Conservation (phyloP, 2,329 filamentous ascomycete species). For the Hysterium pulicare region DNA sequence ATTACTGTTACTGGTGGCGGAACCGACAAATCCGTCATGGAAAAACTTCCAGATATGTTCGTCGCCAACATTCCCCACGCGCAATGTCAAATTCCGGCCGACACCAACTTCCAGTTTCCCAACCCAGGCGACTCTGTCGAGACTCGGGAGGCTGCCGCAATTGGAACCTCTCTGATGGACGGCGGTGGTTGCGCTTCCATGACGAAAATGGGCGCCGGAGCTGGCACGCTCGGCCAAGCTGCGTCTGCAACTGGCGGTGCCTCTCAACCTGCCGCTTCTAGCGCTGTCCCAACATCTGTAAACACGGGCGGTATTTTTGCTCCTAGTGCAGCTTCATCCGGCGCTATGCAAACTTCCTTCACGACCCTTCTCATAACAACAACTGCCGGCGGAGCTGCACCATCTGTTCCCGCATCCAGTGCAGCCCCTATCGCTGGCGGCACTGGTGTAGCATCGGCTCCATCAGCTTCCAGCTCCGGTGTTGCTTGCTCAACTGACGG, state of each 20-base stretch:
- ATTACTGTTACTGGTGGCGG: conserved; percentile 57
- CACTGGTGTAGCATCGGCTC: not conserved
- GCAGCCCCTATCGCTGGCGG: conserved; percentile 7
- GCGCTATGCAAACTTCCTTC: conserved; percentile 2
- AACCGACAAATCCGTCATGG: conserved; percentile 51
- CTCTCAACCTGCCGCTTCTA: conserved; percentile 7
- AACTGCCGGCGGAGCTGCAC: conserved; percentile 7
- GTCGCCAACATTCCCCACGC: conserved; percentile 61
- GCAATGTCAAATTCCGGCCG: conserved; percentile 55
- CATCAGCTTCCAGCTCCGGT: conserved; percentile 8
- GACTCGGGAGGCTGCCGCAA: conserved; percentile 22
- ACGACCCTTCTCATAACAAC: conserved; percentile 6
- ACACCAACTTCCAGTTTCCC: conserved; percentile 55
- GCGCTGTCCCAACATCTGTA: conserved; percentile 6
- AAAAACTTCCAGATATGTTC: conserved; percentile 70
- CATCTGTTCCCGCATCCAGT: conserved; percentile 10
- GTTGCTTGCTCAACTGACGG: conserved; percentile 41
- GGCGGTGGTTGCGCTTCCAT: conserved; percentile 28
- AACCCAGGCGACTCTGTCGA: conserved; percentile 40
- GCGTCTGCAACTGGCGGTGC: conserved; percentile 5
- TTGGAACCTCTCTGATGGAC: conserved; percentile 27
- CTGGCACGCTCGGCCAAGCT: conserved; percentile 26
- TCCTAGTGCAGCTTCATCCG: conserved; percentile 29
- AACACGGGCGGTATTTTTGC: conserved; percentile 23
- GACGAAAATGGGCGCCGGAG: conserved; percentile 29